Evolutionary conservation across 2,329 filamentous ascomycete genomes (phyloP).

Genomic region (Eurotiales sp.): DNA sequence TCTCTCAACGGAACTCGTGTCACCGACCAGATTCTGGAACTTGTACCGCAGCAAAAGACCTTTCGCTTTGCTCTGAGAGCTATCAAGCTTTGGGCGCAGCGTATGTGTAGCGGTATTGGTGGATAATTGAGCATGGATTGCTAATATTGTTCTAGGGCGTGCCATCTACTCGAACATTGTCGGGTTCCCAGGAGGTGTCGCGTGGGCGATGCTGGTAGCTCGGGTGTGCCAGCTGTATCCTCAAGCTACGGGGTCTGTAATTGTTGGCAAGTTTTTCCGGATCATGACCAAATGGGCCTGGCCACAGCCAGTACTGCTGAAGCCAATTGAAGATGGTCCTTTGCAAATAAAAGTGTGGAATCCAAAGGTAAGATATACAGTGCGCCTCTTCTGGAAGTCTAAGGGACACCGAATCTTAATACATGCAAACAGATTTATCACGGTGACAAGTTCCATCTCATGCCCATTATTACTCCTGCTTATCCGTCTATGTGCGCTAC

Average conservation of each 20-base stretch:
- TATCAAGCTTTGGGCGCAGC: conserved; percentile 94
- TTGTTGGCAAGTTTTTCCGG: conserved; percentile 91
- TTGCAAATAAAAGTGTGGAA: conserved; percentile 90
- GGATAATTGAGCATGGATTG: neutral
- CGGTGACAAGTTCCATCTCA: conserved; percentile 78
- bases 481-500: conserved; percentile 98
- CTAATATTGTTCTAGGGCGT: conserved; percentile 49
- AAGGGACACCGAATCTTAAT: neutral
- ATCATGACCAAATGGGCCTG: conserved; percentile 90
- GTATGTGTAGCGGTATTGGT: conserved; percentile 29
- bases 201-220: conserved; percentile 97
- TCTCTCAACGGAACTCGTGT: conserved; percentile 93
- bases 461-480: conserved; percentile 97
- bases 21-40: conserved; percentile 82
- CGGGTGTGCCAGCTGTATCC: conserved; percentile 95
- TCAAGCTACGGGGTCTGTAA: conserved; percentile 79
- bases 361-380: conserved; percentile 61
- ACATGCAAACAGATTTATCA: conserved; percentile 62
- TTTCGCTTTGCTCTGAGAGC: conserved; percentile 86
- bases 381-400: neutral
- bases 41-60: conserved; percentile 84
- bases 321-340: conserved; percentile 77
- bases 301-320: conserved; percentile 89
- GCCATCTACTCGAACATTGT: conserved; percentile 96
- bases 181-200: conserved; percentile 93